phyloP scores from a whole-genome alignment of 768 basidiomycete genomes.

The Botryobasidium botryosum region DNA sequence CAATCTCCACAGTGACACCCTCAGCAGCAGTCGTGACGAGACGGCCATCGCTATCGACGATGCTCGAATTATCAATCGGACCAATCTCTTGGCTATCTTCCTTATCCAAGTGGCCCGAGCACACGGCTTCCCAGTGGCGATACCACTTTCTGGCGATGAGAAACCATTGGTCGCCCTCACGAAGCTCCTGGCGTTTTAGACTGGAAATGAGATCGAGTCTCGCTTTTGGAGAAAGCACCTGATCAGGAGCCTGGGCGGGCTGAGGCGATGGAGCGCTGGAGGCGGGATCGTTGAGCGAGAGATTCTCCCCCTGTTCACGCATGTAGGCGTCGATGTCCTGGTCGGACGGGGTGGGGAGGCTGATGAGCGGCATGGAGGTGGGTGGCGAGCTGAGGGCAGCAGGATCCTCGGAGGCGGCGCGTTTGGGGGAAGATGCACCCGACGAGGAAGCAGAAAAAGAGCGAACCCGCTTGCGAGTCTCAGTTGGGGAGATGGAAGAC shows the following conservation, averaged over 20 bases:
- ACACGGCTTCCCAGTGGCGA: slow-evolving; percentile 57
- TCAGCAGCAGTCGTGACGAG: slow-evolving; percentile 34
- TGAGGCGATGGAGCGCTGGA: slow-evolving; percentile 12
- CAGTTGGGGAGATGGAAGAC: slow-evolving; percentile 3
- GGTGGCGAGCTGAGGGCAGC: slow-evolving; percentile 3
- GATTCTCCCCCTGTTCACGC: slow-evolving; percentile 20
- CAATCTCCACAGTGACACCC: slow-evolving; percentile 44
- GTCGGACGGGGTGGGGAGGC: slow-evolving; percentile 20
- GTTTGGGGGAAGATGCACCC: slow-evolving; percentile 43
- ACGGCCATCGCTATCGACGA: slow-evolving; percentile 38
- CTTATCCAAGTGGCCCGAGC: slow-evolving; percentile 29
- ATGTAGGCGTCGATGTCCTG: slow-evolving; percentile 42
- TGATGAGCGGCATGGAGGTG: neutral
- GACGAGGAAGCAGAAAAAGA: slow-evolving; percentile 14
- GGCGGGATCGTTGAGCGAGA: slow-evolving; percentile 5
- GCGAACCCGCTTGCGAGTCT: slow-evolving; percentile 19
- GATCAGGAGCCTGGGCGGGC: slow-evolving; percentile 16
- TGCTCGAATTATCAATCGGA: slow-evolving; percentile 54
- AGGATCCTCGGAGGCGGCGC: slow-evolving; percentile 54
- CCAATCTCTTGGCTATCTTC: slow-evolving; percentile 55
- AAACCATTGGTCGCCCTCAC: slow-evolving; percentile 61
- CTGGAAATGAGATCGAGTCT: slow-evolving; percentile 36
- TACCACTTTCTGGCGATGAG: slow-evolving; percentile 57
- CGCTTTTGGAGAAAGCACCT: slow-evolving; percentile 22
- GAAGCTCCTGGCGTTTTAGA: slow-evolving; percentile 33